These are phyloP conservation scores for Aspergillus avenaceus DNA, from an alignment of 495 filamentous ascomycete genomes.

Conservation along the genomic window DNA sequence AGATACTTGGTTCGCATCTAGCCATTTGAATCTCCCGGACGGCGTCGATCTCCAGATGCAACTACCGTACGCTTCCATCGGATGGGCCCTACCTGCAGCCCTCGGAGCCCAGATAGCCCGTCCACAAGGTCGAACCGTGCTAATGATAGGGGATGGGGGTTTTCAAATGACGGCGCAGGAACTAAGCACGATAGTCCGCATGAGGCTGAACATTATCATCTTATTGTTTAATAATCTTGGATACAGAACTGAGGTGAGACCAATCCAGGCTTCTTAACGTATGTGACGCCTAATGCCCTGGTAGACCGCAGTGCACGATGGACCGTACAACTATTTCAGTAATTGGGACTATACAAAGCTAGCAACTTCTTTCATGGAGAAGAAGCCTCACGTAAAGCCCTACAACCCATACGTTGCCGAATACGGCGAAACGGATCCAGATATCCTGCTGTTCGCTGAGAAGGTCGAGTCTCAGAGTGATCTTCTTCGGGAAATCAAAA, in stretches of 20 bases:
- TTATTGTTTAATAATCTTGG: constrained; percentile 67
- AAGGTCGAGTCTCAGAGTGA: constrained; percentile 6
- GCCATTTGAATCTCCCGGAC: constrained; percentile 1
- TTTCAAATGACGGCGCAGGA: constrained; percentile 72
- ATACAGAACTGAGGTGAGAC: constrained; percentile 53
- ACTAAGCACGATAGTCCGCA: constrained; percentile 64
- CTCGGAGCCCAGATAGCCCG: constrained; percentile 22
- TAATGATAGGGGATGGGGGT: constrained; percentile 70
- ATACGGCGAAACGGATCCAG: not conserved
- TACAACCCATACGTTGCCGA: constrained; percentile 4
- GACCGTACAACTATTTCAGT: constrained; percentile 14
- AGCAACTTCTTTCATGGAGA: not conserved
- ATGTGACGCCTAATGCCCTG: not conserved
- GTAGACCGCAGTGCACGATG: constrained; percentile 13
- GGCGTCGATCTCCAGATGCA: constrained; percentile 12
- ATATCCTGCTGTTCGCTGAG: constrained; percentile 5
- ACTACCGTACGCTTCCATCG: constrained; percentile 10
- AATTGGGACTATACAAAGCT: constrained; percentile 15
- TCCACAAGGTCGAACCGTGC: constrained; percentile 39
- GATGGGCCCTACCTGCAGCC: constrained; percentile 13
- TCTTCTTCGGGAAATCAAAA: constrained; percentile 1
- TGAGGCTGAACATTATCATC: constrained; percentile 59
- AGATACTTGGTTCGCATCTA: constrained; percentile 11
- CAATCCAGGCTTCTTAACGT: not conserved
- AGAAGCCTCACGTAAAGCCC: not conserved